Base-by-base conservation (phyloP, 768 basidiomycete genomes). In the Mycena polygramma region DNA sequence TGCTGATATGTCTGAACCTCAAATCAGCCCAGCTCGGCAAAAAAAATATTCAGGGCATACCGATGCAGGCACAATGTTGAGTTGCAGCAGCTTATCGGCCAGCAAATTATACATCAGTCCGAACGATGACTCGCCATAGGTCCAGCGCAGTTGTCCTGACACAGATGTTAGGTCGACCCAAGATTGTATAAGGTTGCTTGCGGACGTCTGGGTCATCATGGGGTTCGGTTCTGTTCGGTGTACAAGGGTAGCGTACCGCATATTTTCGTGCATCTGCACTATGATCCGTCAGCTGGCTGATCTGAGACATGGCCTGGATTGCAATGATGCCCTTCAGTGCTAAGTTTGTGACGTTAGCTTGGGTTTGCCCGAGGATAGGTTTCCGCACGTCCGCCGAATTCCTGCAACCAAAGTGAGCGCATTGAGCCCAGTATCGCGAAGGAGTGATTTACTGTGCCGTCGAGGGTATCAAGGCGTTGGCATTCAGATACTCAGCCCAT, bases 241-340 rank as follows among this genome's bases (percentile, higher is more conserved):
- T n/a, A n/a, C 48, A 7, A 10, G 17, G 49, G 49, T n/a, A 22
- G 22, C 8, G 17, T 58, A 77, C 76, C 35, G 73, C 76, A 46
- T 82, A 82, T 63, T 77, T 76, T 26, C 71, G 70, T 22, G 80
- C 73, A 45, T 69, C 75, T 11, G 63, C 55, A 0, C 69, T 71
- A 17, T 81, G 62, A 1, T 80, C 81, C 8, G 80, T 61, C n/a
- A 79, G 75, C 5, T 77, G 70, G 37, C 83, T 84, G 53, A 90
- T 88, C 46, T 85, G 80, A 1, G 84, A 77, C 88, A 90, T 89
- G 0, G 88, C 87, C 65, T 83, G 76, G 63, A 90, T 84, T 8
- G 85, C 87, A 35, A 86, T 77, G 73, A 90, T 88, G 26, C 88
- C 89, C 69, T 91, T 91, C 69, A 91, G 80, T 1, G 88, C 89